Base-by-base conservation (phyloP, 2,329 filamentous ascomycete species). In the Nigrospora sphaerica region DNA sequence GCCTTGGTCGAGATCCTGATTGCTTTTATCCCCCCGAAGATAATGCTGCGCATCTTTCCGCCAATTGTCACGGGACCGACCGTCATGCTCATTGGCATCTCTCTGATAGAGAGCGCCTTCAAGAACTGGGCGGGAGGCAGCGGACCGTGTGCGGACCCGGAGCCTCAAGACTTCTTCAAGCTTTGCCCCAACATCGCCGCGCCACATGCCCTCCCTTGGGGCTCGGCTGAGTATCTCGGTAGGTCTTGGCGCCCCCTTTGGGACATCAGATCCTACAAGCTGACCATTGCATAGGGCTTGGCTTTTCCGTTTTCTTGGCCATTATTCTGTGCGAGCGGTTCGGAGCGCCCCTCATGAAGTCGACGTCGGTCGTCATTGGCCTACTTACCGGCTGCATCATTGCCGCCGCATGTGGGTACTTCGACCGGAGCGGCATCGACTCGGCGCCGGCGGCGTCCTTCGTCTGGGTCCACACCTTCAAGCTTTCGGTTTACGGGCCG, bases 341-440 rank as follows among this genome's bases (percentile, higher is more conserved):
- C 55, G 88, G 88, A 1, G 78, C 86, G 0, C 88, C 88, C 0
- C 85, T 93, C 53, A 91, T 93, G 85, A 91, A 91, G 61, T 87
- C 82, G 3, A 85, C 81, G 9, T 82, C 83, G 31, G 86, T 92
- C 32, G 80, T 91, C 37, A 73, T 89, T 46, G 87, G 88, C 13
- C 73, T 91, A 6, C 74, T 89, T 0, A 72, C 84, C 1, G 88
- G 88, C 39, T 91, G 87, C 65, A 85, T 90, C 57, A 86, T 93
- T 50, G 86, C 85, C 12, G 87, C 76, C 0, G 87, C 86, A 1
- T 83, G 77, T 44, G 87, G 86, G 31, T 93, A 92, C 65, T 92
- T 91, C 59, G 84, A 86, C 59, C 70, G 72, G n/a, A 73, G 72
- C n/a, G 74, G 80, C 28, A 90, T 95, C 59, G 78, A 86, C 54